Percentiles rank a stretch among this genome's conserved stretches.
These are phyloP conservation scores for Endothia cerciana DNA, from an alignment of 2,329 filamentous ascomycete genomes.

Conservation along the genomic window DNA sequence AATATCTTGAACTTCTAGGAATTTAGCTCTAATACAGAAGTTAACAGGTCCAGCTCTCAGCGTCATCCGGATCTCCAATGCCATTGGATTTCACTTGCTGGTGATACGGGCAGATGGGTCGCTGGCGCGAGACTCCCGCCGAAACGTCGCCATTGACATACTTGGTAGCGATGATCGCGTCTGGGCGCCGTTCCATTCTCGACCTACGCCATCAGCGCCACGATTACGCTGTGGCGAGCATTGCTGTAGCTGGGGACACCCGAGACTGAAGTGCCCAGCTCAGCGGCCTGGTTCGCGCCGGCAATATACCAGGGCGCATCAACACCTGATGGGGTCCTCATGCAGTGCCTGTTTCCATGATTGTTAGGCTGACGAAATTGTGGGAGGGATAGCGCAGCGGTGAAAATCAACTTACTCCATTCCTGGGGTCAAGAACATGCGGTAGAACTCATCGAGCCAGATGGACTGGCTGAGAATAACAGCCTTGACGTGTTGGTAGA, in stretches of 20 bases:
- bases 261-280: not conserved
- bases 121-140: not conserved
- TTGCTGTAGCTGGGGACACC: conserved; percentile 29
- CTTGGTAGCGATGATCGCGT: conserved; percentile 27
- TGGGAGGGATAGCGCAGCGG: not conserved
- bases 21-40: too few relatives aligned
- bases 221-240: conserved; percentile 44
- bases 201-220: conserved; percentile 52
- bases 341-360: not conserved
- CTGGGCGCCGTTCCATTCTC: conserved; percentile 46
- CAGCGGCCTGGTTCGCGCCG: conserved; percentile 16
- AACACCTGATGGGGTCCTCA: not conserved
- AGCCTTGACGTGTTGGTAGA: not conserved
- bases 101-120: not conserved
- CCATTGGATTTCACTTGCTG: not conserved
- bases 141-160: not conserved
- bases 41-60: not conserved
- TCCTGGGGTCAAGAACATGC: conserved; percentile 54
- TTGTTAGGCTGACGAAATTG: not conserved
- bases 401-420: conserved; percentile 36
- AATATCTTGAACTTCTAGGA: too few relatives aligned
- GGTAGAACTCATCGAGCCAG: conserved; percentile 22
- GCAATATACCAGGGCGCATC: conserved; percentile 17
- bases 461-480: not conserved
- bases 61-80: not conserved